Evolutionary conservation across 257 asterid species (phyloP), one percentile per base, ranked within the genome.

Genomic region (Catharanthus roseus): DNA sequence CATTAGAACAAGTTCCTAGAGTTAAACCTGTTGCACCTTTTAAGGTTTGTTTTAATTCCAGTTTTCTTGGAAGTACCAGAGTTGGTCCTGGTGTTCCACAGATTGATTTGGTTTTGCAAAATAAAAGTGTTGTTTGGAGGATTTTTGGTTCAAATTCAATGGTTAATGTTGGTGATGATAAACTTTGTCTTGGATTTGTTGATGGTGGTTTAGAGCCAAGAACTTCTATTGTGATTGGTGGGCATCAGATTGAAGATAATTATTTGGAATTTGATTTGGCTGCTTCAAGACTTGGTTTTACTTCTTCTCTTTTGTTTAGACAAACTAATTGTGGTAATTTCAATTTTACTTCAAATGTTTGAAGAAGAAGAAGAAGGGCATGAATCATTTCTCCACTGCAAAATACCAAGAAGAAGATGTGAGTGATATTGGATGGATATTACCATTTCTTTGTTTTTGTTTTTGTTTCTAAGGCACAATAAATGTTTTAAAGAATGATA

Each of bases 141-240:
- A 74, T 85, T 6, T 74, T 13, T 33, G 87, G 86, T 39, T 77
- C 73, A 5, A 86, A 84, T 33, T 77, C 88, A 18, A 78, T 90
- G 88, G 91, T 88, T 1, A 79, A 77, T 67, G 58, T 90, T n/a
- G 84, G 76, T 70, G 53, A 77, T 68, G 72, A 77, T 39, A 87
- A 83, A 0, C 56, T 50, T 45, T 88, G 96, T 51, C 80, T 89
- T 21, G 95, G 71, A 3, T 80, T 89, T 33, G 85, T 89, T 58
- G 90, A 87, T 29, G 95, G 78, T 0, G 90, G 92, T 0, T 23
- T 73, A 36, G 28, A 36, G 10, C 88, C 90, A 28, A 79, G 62
- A 56, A 84, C 90, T 15, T 70, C 96, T 39, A 77, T 79, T 41
- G 81, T 72, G 34, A 72, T 82, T 6, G 85, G 85, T 45, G 78